These are phyloP conservation scores for Agaricus subrufescens DNA, from an alignment of 768 basidiomycete species.

Conservation along the genomic window DNA sequence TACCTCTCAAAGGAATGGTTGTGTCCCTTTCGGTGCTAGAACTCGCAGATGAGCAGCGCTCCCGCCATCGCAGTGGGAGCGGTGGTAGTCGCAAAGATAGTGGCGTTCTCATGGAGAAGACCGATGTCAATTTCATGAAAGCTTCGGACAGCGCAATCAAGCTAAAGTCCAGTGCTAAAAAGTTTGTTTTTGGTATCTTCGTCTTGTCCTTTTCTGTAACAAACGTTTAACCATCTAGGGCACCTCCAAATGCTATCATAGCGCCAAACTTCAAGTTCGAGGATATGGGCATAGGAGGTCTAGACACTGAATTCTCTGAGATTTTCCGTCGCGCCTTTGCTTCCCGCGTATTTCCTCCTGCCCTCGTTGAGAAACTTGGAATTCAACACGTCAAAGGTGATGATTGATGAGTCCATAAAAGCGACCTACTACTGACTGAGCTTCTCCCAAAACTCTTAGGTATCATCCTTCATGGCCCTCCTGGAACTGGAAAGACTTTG, in stretches of 20 bases:
- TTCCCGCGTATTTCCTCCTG: constrained; percentile 96
- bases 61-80: constrained; percentile 26
- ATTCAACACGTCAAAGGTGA: constrained; percentile 97
- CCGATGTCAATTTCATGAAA: constrained; percentile 89
- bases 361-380: constrained; percentile 93
- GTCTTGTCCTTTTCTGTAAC: neutral
- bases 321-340: constrained; percentile 99
- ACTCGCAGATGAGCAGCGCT: constrained; percentile 55
- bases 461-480: constrained; percentile 93
- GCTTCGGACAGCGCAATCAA: constrained; percentile 78
- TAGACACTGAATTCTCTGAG: constrained; percentile 90
- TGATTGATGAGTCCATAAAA: constrained; percentile 4
- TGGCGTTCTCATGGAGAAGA: constrained; percentile 86
- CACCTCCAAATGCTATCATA: constrained; percentile 91
- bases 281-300: constrained; percentile 99
- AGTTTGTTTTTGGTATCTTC: constrained; percentile 40
- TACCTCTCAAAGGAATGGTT: constrained; percentile 70
- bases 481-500: constrained; percentile 97
- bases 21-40: constrained; percentile 57
- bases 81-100: constrained; percentile 26
- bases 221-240: constrained; percentile 34
- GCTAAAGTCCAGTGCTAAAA: constrained; percentile 88
- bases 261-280: constrained; percentile 99
- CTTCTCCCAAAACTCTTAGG: constrained; percentile 35
- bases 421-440: neutral